Evolutionary conservation across 2,329 filamentous ascomycete genomes (phyloP).

Genomic region (Nigrospora sphaerica): DNA sequence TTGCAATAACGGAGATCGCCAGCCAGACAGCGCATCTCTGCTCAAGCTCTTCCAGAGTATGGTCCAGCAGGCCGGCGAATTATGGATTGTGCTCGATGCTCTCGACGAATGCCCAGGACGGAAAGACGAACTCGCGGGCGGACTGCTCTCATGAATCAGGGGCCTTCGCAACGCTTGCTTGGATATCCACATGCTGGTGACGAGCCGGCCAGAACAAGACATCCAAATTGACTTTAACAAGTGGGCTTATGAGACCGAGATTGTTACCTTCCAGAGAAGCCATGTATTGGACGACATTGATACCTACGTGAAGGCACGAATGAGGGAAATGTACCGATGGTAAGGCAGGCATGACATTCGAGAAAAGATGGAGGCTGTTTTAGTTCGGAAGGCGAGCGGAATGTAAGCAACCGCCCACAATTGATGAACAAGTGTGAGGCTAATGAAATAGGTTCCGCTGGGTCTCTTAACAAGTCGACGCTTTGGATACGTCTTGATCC

Average conservation of each 20-base stretch:
- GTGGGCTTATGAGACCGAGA: slow-evolving; percentile 14
- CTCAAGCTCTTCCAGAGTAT: slow-evolving; percentile 11
- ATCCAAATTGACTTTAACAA: slow-evolving; percentile 11
- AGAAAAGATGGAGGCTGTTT: slow-evolving; percentile 10
- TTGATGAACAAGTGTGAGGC: background rate
- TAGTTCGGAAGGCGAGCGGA: slow-evolving; percentile 17
- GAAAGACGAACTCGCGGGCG: background rate
- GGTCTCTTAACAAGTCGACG: slow-evolving; percentile 11
- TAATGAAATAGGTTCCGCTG: slow-evolving; percentile 11
- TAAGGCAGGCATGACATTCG: slow-evolving; percentile 9
- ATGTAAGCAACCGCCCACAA: slow-evolving; percentile 19
- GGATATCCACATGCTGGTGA: slow-evolving; percentile 10
- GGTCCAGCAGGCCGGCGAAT: slow-evolving; percentile 13
- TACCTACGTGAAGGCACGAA: slow-evolving; percentile 12
- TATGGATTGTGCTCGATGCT: slow-evolving; percentile 20
- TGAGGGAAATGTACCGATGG: slow-evolving; percentile 18
- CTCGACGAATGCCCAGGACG: slow-evolving; percentile 16
- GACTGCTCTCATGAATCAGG: too few relatives aligned
- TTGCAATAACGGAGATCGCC: slow-evolving; percentile 12
- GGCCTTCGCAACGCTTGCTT: background rate
- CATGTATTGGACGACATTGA: slow-evolving; percentile 17
- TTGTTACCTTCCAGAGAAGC: slow-evolving; percentile 12
- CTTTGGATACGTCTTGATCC: slow-evolving; percentile 9
- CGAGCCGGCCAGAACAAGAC: slow-evolving; percentile 17
- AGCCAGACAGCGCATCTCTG: slow-evolving; percentile 16